These are phyloP conservation scores for Arabidopsis hybrid DNA, from an alignment of 441 rosid species.

Conservation along the genomic window DNA sequence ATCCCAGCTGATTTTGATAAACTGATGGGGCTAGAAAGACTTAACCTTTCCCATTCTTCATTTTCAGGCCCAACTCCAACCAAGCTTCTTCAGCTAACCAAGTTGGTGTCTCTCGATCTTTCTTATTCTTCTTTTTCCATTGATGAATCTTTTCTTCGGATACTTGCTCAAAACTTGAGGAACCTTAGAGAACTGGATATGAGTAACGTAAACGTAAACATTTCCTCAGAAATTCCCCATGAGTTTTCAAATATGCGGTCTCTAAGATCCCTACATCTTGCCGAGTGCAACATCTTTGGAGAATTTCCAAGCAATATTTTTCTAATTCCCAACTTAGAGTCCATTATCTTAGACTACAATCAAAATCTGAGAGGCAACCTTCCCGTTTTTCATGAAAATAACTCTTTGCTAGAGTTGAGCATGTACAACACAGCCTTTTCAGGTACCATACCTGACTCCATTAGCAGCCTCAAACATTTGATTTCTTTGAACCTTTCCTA, in stretches of 20 bases:
- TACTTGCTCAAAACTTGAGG: not conserved
- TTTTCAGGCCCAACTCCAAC: constrained; percentile 23
- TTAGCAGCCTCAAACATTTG: constrained; percentile 20
- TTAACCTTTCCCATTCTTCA: not conserved
- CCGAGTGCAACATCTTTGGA: not conserved
- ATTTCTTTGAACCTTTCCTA: not conserved
- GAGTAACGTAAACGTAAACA: not conserved
- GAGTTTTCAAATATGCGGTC: not conserved
- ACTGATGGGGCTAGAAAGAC: constrained; percentile 32
- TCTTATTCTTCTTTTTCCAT: not conserved
- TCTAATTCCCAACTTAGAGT: not conserved
- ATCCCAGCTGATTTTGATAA: not conserved
- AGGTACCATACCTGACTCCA: not conserved
- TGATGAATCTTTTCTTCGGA: not conserved
- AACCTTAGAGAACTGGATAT: not conserved
- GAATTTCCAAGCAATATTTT: not conserved
- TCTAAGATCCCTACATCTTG: not conserved
- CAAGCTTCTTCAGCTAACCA: constrained; percentile 34
- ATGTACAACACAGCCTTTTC: constrained; percentile 3
- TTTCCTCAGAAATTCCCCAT: not conserved
- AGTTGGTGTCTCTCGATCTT: constrained; percentile 12
- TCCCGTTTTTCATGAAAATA: not conserved
- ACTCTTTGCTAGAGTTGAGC: not conserved
- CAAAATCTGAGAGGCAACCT: not conserved
- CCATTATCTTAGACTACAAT: not conserved